Percentiles rank a stretch among this genome's conserved stretches.
phyloP scores from a whole-genome alignment of 2,329 filamentous ascomycete species.

The Chrysosporium queenslandicum region DNA sequence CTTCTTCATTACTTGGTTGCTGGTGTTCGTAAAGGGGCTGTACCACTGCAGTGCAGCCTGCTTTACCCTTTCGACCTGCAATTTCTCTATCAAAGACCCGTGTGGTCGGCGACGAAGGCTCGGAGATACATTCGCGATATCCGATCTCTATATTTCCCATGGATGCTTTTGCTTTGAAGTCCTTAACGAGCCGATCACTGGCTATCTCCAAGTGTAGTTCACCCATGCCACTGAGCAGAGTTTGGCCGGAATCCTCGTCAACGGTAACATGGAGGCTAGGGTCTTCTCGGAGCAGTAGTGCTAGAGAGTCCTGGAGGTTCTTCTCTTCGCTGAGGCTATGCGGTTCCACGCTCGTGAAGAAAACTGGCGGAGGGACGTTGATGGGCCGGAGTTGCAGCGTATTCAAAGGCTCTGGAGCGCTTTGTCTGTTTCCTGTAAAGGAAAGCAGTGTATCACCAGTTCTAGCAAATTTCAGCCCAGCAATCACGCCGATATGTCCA shows the following conservation, averaged over 20 bases:
- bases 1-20: constrained; percentile 12
- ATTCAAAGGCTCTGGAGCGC: constrained; percentile 58
- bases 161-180: constrained; percentile 73
- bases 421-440: constrained; percentile 54
- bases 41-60: constrained; percentile 60
- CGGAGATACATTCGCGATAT: constrained; percentile 72
- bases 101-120: constrained; percentile 46
- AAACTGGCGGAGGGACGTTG: constrained; percentile 82
- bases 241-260: constrained; percentile 86
- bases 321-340: constrained; percentile 69
- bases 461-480: constrained; percentile 78
- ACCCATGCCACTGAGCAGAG: constrained; percentile 90
- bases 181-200: constrained; percentile 72
- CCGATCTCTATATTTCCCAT: constrained; percentile 93
- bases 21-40: constrained; percentile 38
- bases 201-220: constrained; percentile 92
- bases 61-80: constrained; percentile 68
- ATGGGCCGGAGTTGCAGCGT: constrained; percentile 78
- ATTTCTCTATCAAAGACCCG: constrained; percentile 67
- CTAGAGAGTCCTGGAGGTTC: constrained; percentile 63
- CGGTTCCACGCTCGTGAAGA: constrained; percentile 88
- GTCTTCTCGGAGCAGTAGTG: constrained; percentile 76
- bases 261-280: constrained; percentile 77
- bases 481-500: constrained; percentile 89
- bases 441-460: constrained; percentile 87